phyloP scores from a whole-genome alignment of 495 filamentous ascomycete species.

The Podospora fimiseda region DNA sequence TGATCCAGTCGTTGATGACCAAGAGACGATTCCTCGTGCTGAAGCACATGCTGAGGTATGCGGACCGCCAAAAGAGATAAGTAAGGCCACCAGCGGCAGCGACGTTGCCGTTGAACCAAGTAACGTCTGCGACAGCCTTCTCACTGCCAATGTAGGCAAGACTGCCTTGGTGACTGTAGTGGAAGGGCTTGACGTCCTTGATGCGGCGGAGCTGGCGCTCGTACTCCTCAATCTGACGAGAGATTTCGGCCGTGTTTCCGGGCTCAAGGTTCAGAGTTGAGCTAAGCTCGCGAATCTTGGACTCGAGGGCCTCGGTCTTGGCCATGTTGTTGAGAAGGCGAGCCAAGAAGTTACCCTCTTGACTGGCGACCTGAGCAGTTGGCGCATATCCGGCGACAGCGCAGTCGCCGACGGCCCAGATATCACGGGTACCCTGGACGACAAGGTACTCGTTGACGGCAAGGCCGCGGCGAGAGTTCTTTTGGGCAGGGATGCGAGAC shows the following conservation, averaged over 20 bases:
- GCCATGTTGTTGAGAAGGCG: conserved; percentile 98
- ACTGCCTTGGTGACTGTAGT: conserved; percentile 95
- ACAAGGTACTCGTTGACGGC: conserved; percentile 98
- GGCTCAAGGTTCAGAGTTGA: conserved; percentile 43
- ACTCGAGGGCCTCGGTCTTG: conserved; percentile 75
- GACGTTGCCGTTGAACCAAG: conserved; percentile 95
- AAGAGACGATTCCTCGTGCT: conserved; percentile 91
- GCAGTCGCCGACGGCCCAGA: conserved; percentile 82
- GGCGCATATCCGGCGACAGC: conserved; percentile 95
- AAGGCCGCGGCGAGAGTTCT: conserved; percentile 88
- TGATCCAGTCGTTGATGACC: conserved; percentile 90
- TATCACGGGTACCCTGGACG: conserved; percentile 90
- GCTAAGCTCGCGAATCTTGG: conserved; percentile 57
- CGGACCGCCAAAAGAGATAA: conserved; percentile 92
- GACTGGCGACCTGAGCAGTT: conserved; percentile 91
- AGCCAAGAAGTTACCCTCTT: conserved; percentile 93
- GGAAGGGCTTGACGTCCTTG: conserved; percentile 92
- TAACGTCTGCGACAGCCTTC: conserved; percentile 94
- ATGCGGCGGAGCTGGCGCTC: conserved; percentile 81
- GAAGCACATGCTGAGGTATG: conserved; percentile 99
- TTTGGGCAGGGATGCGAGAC: conserved; percentile 85
- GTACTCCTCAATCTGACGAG: conserved; percentile 72
- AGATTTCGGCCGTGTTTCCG: conserved; percentile 54
- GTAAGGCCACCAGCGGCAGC: conserved; percentile 76
- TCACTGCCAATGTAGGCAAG: conserved; percentile 98